Conservation (phyloP, 2,329 filamentous ascomycete species). For the Ceratocystis cubensis region DNA sequence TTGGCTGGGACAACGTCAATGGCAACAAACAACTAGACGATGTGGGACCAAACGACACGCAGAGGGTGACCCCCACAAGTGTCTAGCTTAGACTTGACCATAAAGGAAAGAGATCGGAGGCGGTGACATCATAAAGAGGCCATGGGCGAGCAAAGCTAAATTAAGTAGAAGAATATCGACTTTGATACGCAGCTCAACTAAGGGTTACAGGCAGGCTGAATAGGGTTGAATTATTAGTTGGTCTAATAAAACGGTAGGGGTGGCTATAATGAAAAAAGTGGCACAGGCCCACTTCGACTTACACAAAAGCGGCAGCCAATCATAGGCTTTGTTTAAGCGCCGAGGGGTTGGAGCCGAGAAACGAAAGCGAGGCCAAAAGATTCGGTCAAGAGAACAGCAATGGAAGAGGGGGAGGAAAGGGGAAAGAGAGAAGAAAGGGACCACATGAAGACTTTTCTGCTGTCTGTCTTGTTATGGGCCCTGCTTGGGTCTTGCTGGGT, state of each 20-base stretch:
- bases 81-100: background rate
- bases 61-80: background rate
- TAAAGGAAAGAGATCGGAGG: background rate
- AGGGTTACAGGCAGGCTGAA: background rate
- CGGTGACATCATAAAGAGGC: background rate
- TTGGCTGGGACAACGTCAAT: conserved; percentile 26
- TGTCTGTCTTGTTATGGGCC: too few species aligned
- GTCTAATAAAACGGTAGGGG: background rate
- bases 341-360: conserved; percentile 9
- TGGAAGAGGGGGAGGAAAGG: background rate
- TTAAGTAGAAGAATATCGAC: background rate
- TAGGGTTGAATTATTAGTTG: background rate
- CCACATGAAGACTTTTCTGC: too few species aligned
- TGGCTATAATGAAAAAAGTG: background rate
- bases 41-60: conserved; percentile 22
- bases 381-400: background rate
- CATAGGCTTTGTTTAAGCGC: background rate
- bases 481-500: too few species aligned
- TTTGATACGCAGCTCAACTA: background rate
- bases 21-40: conserved; percentile 21
- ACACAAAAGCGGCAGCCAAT: conserved; percentile 9
- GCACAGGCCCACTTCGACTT: conserved; percentile 9
- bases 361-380: background rate
- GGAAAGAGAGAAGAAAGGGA: background rate
- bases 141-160: too few species aligned